A percentile compares a stretch with the other conserved stretches of the same genome.
These are phyloP conservation scores for Psilocybe mexicana DNA, from an alignment of 1,284 basidiomycete genomes.

Conservation along the genomic window DNA sequence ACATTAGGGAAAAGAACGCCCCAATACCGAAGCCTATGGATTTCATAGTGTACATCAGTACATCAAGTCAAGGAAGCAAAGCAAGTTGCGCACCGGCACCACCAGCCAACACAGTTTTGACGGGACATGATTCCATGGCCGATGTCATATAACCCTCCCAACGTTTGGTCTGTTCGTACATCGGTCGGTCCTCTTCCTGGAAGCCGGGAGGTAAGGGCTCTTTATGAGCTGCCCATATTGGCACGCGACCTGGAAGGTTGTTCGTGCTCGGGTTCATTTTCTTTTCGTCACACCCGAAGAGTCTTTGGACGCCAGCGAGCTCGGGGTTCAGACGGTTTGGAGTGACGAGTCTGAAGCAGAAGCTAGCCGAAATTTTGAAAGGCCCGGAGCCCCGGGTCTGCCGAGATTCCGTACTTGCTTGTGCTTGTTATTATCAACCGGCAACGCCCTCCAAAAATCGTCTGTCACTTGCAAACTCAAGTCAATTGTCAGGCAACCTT, in stretches of 20 bases:
- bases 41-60: conserved; percentile 13
- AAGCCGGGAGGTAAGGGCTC: conserved; percentile 83
- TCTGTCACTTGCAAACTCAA: too few relatives aligned
- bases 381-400: conserved; percentile 5
- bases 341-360: too few relatives aligned
- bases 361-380: conserved; percentile 20
- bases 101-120: conserved; percentile 81
- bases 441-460: not conserved
- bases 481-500: not conserved
- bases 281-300: conserved; percentile 13
- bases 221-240: conserved; percentile 57
- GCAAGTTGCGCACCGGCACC: conserved; percentile 60
- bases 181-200: conserved; percentile 77
- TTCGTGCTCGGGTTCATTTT: conserved; percentile 30
- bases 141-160: conserved; percentile 70
- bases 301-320: conserved; percentile 17
- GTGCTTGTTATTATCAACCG: conserved; percentile 2
- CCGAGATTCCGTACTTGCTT: conserved; percentile 2
- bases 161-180: conserved; percentile 69
- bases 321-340: not conserved
- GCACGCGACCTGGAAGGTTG: conserved; percentile 40
- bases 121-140: conserved; percentile 83
- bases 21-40: conserved; percentile 84
- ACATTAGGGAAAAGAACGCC: conserved; percentile 96
- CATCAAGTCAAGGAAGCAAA: conserved; percentile 1